Conservation (phyloP, 768 basidiomycete species). For the Tubosaeta brunneosetosa region DNA sequence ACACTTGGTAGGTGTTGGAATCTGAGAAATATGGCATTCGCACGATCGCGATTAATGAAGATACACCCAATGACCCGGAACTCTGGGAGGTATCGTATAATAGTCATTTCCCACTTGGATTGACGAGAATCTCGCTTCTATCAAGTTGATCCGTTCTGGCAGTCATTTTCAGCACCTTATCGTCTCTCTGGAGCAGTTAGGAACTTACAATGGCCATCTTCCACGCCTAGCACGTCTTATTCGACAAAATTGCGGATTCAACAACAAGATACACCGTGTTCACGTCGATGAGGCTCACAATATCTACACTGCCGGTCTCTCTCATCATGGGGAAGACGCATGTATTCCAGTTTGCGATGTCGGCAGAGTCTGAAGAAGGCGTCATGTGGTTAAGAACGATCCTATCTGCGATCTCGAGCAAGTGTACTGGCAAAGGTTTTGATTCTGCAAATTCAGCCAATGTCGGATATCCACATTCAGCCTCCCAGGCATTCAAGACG, state of each 20-base stretch:
- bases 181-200: constrained; percentile 5
- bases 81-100: not conserved
- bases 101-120: no score
- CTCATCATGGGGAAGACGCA: not conserved
- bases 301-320: no score
- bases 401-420: constrained; percentile 10
- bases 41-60: not conserved
- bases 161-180: constrained; percentile 1
- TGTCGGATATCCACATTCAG: constrained; percentile 13
- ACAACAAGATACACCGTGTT: no score
- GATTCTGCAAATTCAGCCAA: not conserved
- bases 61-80: not conserved
- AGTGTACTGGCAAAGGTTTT: constrained; percentile 9
- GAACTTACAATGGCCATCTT: constrained; percentile 1
- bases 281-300: no score
- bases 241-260: not conserved
- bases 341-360: constrained; percentile 19
- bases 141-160: no score
- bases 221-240: not conserved
- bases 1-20: not conserved
- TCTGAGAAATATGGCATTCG: not conserved
- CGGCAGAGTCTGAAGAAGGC: no score
- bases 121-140: no score
- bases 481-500: constrained; percentile 31
- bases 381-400: constrained; percentile 12